Evolutionary conservation across 2,329 filamentous ascomycete species (phyloP), one percentile per base, ranked within the genome.

Genomic region (Beauveria medogensis): DNA sequence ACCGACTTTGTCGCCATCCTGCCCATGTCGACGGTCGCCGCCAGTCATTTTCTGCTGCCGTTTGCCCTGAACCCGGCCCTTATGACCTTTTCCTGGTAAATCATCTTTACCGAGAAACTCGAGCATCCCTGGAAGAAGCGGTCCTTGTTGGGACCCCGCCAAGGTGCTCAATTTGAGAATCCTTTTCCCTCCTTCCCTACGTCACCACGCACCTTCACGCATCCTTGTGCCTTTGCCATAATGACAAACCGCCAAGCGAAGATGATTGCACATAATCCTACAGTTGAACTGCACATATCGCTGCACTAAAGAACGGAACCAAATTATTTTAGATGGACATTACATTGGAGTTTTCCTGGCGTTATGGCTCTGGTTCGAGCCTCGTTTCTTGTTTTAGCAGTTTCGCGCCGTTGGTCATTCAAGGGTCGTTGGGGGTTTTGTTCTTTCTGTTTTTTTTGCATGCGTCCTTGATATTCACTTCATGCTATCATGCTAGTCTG

Each of bases 61-160:
- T 78, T 92, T 62, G 88, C 84, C 4, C 75, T 92, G 54, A 92
- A 92, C 72, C 89, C 88, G n/a, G 88, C 87, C 22, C 77, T 91
- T 67, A 91, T 91, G 87, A 89, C 86, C 0, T 91, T 91, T 72
- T 89, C 87, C 10, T 91, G 86, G 84, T 91, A 82, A 70, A 64
- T 3, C 44, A 47, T 5, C 14, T 8, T 16, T 26, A 4, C 44
- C 22, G 6, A 22, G 44, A 47, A 47, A 46, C 12, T 26, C 5
- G 22, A 26, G 22, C 47, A 50, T 10, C 3, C 1, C 8, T 20
- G 14, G 3, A 20, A 43, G 18, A 43, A 8, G 43, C 3, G 48
- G 12, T 34, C 12, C 14, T 51, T n/a, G 16, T n/a, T 20, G 48
- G 2, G 26, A 12, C 47, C 22, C 24, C 22, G 24, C 24, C 48